A percentile compares a stretch with the other conserved stretches of the same genome.
Evolutionary conservation across 2,329 filamentous ascomycete species (phyloP).

Genomic region (Myriosclerotinia curreyana): DNA sequence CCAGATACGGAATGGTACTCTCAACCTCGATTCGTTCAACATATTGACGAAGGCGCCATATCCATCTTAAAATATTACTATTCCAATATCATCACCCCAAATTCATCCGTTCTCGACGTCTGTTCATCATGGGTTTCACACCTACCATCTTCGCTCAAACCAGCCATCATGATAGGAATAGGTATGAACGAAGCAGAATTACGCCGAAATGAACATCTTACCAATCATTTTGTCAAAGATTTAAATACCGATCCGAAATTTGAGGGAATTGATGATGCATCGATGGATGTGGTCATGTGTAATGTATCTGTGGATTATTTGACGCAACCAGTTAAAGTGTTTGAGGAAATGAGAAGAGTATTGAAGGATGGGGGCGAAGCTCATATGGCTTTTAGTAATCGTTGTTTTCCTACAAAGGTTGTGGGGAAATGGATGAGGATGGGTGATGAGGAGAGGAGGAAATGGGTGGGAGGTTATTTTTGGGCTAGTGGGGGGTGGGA

Average conservation of each 20-base stretch:
- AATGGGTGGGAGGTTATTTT: slow-evolving; percentile 52
- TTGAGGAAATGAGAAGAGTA: slow-evolving; percentile 42
- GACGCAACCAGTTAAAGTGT: slow-evolving; percentile 46
- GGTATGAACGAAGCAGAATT: slow-evolving; percentile 50
- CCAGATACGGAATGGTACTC: slow-evolving; percentile 33
- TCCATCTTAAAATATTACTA: slow-evolving; percentile 47
- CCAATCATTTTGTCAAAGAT: slow-evolving; percentile 42
- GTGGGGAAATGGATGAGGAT: slow-evolving; percentile 48
- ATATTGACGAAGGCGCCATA: slow-evolving; percentile 52
- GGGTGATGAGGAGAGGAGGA: slow-evolving; percentile 45
- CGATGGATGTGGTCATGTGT: slow-evolving; percentile 48
- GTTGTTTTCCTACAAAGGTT: slow-evolving; percentile 53
- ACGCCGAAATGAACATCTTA: slow-evolving; percentile 42
- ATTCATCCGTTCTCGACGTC: slow-evolving; percentile 47
- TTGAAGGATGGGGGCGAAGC: slow-evolving; percentile 46
- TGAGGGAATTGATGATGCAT: slow-evolving; percentile 26
- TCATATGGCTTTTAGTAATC: slow-evolving; percentile 51
- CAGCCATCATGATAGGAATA: slow-evolving; percentile 42
- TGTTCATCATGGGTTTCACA: slow-evolving; percentile 49
- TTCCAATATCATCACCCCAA: slow-evolving; percentile 42
- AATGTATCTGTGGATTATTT: slow-evolving; percentile 53
- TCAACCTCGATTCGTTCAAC: slow-evolving; percentile 50
- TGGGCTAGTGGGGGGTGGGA: slow-evolving; percentile 47
- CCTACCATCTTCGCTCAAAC: slow-evolving; percentile 38
- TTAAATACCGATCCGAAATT: slow-evolving; percentile 42